phyloP scores from a whole-genome alignment of 176 grass and related monocot genomes.

The Ananas comosus region DNA sequence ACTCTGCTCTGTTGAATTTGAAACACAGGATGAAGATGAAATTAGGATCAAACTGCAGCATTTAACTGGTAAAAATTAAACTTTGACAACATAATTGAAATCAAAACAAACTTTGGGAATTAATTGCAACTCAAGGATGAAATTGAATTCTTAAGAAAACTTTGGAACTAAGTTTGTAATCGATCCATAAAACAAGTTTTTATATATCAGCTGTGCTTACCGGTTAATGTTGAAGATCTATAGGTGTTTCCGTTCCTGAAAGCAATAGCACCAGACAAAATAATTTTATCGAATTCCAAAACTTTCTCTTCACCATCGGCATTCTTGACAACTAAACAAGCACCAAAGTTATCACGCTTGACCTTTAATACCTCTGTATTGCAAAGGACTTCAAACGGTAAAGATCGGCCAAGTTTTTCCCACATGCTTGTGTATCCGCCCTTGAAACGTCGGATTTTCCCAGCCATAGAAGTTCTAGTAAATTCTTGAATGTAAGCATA shows the following conservation, averaged over 20 bases:
- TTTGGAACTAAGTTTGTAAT: too few species aligned
- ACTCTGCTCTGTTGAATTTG: background rate
- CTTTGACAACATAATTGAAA: background rate
- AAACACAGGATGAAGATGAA: too few species aligned
- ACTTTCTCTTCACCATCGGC: constrained; percentile 27
- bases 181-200: too few species aligned
- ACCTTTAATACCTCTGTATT: constrained; percentile 40
- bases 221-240: constrained; percentile 38
- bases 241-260: constrained; percentile 62
- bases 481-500: constrained; percentile 81
- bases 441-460: constrained; percentile 63
- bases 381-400: constrained; percentile 57
- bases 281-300: constrained; percentile 62
- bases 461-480: constrained; percentile 70
- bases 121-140: too few species aligned
- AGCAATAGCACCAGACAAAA: constrained; percentile 49
- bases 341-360: constrained; percentile 24
- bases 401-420: constrained; percentile 54
- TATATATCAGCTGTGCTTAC: constrained; percentile 25
- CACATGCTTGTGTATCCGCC: constrained; percentile 62
- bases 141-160: too few species aligned
- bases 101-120: background rate
- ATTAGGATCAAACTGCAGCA: too few species aligned
- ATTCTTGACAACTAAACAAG: constrained; percentile 31
- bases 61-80: background rate